phyloP scores from a whole-genome alignment of 2,329 filamentous ascomycete genomes.

The Oidium heveae region DNA sequence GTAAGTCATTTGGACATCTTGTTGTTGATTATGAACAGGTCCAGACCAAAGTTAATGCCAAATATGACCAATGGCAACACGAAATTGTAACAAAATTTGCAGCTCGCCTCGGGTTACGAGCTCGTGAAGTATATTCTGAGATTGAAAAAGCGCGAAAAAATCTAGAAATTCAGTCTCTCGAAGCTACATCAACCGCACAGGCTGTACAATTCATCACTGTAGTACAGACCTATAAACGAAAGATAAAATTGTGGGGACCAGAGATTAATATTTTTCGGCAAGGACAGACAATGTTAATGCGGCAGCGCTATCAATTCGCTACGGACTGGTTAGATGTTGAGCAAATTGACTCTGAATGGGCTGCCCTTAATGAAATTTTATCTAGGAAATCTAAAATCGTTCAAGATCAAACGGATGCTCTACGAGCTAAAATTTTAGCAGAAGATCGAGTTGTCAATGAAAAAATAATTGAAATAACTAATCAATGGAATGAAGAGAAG shows the following conservation, averaged over 20 bases:
- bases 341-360: slow-evolving; percentile 91
- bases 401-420: slow-evolving; percentile 81
- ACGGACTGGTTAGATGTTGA: slow-evolving; percentile 88
- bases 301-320: slow-evolving; percentile 84
- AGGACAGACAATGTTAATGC: slow-evolving; percentile 72
- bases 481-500: slow-evolving; percentile 88
- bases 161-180: slow-evolving; percentile 73
- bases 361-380: slow-evolving; percentile 73
- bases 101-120: slow-evolving; percentile 60
- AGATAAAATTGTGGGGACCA: slow-evolving; percentile 80
- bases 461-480: slow-evolving; percentile 63
- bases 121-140: slow-evolving; percentile 79
- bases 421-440: slow-evolving; percentile 80
- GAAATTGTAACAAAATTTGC: slow-evolving; percentile 91
- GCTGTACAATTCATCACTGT: slow-evolving; percentile 97
- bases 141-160: slow-evolving; percentile 77
- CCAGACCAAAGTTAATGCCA: slow-evolving; percentile 93
- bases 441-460: slow-evolving; percentile 81
- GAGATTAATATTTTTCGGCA: slow-evolving; percentile 92
- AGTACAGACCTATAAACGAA: slow-evolving; percentile 85
- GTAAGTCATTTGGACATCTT: slow-evolving; percentile 75
- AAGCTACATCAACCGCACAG: slow-evolving; percentile 85
- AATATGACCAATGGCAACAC: slow-evolving; percentile 98
- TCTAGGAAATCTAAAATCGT: slow-evolving; percentile 86
- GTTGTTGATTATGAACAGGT: slow-evolving; percentile 97